Evolutionary conservation across 371 early-diverging fungal genomes (phyloP), one percentile per base, ranked within the genome.

Genomic region (Mortierella polycephala): DNA sequence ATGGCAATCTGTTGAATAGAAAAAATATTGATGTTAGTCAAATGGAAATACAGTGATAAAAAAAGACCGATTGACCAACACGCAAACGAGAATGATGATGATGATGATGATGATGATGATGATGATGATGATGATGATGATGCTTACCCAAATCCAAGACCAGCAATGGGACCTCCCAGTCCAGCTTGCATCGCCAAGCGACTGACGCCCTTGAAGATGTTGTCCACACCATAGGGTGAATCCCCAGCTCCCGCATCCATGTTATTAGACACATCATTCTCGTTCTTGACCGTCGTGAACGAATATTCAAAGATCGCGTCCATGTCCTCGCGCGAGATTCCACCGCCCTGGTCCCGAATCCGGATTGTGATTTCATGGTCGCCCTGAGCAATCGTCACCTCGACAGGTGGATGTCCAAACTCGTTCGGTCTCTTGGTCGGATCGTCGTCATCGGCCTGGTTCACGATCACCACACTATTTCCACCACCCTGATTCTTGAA

Each of bases 321-420:
- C 62, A 93, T 81, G 69, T 94, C 91, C n/a, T 91, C 83, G 16
- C 88, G 82, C 7, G 94, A 81, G 55, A 98, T 92, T 30, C 99
- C 99, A 49, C 98, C 97, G 39, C 99, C 99, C 66, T 92, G 92
- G 70, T 98, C 99, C 39, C 98, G 84, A 47, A 98, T 91, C 62
- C 97, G 88, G 50, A 98, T 91, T 1, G 93, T 90, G 9, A 97
- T 89, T 56, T 93, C 95, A 57, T 90, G 92, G 7, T 87, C 74
- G 23, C 95, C 93, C 57, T 89, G 86, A 40, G 93, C 89, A 18
- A 98, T 87, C 6, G 96, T 95, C 58, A 98, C 91, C 71, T 93
- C 92, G n/a, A 98, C 90, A 10, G 93, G 90, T 8, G 95, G 94
- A 13, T 82, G 72, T 42, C 82, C 81, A 63, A 66, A 77, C 40